A percentile compares a stretch with the other conserved stretches of the same genome.
phyloP scores from a whole-genome alignment of 768 basidiomycete species.

The Cystoderma amianthinum region DNA sequence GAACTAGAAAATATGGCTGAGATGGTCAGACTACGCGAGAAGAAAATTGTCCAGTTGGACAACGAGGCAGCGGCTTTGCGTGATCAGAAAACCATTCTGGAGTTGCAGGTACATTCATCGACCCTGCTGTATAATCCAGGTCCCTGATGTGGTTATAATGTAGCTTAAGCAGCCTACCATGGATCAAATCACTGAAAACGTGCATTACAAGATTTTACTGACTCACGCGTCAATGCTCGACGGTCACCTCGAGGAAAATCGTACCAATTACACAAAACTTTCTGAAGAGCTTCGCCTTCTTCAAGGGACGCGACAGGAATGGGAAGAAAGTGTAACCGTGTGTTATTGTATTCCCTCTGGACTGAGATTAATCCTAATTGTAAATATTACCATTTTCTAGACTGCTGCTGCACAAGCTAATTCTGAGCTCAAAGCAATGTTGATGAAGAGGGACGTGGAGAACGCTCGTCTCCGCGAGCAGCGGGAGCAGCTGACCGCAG shows the following conservation, averaged over 20 bases:
- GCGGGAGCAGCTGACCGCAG: slow-evolving; percentile 60
- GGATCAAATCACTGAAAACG: slow-evolving; percentile 38
- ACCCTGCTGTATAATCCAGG: too few relatives aligned
- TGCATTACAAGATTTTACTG: slow-evolving; percentile 49
- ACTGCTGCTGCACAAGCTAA: slow-evolving; percentile 34
- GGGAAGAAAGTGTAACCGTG: slow-evolving; percentile 39
- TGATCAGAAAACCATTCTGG: slow-evolving; percentile 35
- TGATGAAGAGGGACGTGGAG: slow-evolving; percentile 62
- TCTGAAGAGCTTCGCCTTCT: slow-evolving; percentile 37
- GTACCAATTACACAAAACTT: slow-evolving; percentile 28
- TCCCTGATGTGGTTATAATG: slow-evolving; percentile 2
- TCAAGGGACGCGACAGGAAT: slow-evolving; percentile 32
- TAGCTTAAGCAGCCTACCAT: slow-evolving; percentile 36
- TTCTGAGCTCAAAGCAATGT: slow-evolving; percentile 57
- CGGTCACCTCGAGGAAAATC: slow-evolving; percentile 29
- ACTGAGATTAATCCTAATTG: slow-evolving; percentile 3
- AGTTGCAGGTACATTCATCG: slow-evolving; percentile 33
- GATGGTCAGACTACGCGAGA: slow-evolving; percentile 33
- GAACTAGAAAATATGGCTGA: slow-evolving; percentile 33
- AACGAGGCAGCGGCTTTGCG: slow-evolving; percentile 36
- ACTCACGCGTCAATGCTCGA: slow-evolving; percentile 46
- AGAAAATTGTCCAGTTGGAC: slow-evolving; percentile 42
- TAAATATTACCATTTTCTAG: slow-evolving; percentile 14
- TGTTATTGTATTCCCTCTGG: slow-evolving; percentile 12
- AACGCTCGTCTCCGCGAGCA: slow-evolving; percentile 63